Percentiles rank a stretch among this genome's conserved stretches.
phyloP scores from a whole-genome alignment of 2,329 filamentous ascomycete species.

The Pseudogymnoascus sp. region DNA sequence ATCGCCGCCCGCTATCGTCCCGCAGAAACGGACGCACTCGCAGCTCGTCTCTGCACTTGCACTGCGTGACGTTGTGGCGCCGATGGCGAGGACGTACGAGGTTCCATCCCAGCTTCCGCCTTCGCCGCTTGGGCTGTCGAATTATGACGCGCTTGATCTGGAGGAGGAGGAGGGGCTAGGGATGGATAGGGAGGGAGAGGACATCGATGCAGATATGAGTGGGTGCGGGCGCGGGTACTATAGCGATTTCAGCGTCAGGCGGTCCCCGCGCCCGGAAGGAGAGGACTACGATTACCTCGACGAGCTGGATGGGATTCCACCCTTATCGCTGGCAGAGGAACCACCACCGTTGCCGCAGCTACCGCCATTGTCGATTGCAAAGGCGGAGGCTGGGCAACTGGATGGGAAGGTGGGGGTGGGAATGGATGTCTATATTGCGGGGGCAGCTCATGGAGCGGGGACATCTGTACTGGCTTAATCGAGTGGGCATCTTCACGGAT shows the following conservation, averaged over 20 bases:
- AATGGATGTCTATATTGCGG: not conserved
- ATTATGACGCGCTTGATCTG: conserved; percentile 28
- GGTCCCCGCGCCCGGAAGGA: conserved; percentile 17
- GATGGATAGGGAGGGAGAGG: conserved; percentile 13
- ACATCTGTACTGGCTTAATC: conserved; percentile 1
- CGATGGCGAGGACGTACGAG: conserved; percentile 22
- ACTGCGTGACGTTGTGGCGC: conserved; percentile 21
- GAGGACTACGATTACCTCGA: conserved; percentile 28
- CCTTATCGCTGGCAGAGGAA: conserved; percentile 22
- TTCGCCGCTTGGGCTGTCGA: conserved; percentile 27
- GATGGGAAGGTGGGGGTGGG: conserved; percentile 18
- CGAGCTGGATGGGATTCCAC: conserved; percentile 25
- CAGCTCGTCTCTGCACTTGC: conserved; percentile 19
- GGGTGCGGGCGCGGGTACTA: conserved; percentile 15
- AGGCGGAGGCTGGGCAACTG: conserved; percentile 24
- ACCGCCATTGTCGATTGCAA: conserved; percentile 4
- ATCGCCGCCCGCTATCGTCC: not conserved
- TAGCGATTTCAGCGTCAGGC: conserved; percentile 28
- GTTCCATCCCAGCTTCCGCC: conserved; percentile 19
- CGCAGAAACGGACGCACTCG: not conserved
- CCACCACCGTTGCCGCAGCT: conserved; percentile 20
- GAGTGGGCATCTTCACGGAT: conserved; percentile 1
- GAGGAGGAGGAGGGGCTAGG: conserved; percentile 22
- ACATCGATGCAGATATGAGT: conserved; percentile 13
- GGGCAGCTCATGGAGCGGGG: not conserved